Base-by-base conservation (phyloP, 2,329 filamentous ascomycete species). In the Colletotrichum falcatum region DNA sequence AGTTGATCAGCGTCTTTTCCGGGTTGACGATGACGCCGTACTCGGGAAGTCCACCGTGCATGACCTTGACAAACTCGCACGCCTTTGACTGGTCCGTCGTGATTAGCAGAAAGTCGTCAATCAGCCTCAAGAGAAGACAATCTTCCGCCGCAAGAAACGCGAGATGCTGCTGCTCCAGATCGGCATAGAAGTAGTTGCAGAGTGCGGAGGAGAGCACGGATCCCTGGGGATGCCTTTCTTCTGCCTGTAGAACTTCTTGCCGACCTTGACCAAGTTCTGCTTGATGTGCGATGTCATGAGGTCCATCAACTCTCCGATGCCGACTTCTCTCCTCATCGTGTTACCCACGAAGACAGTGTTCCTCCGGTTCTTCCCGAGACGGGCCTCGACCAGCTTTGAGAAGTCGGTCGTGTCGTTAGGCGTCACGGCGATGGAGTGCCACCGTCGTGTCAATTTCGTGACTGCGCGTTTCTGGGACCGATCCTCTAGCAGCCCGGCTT, bases 141-240 rank as follows among this genome's bases (percentile, higher is more conserved):
- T 91, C 83, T 6, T 81, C 77, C 0, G 81, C 76, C 20, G 84
- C 75, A 2, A 96, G 81, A 77, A 98, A 98, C 0, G 77, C 78
- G 2, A 98, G 83, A 18, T 91, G 83, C 33, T 90, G 85, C 8
- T 81, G 81, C 79, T 99, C 96, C 1, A 98, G 87, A 72, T 96
- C 90, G 7, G 93, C 95, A 78, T 99, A 99, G 80, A 98, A 98
- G 81, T 97, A 95, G 81, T 94, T 98, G 84, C 96, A 98, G 6
- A 99, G 85, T 49, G 94, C 85, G 53, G 92, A 93, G 0, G 95
- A 98, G 6, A 99, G 79, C 1, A 98, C 88, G 0, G 95, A 98
- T 9, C 96, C 96, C 79, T 99, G 96, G 0, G 95, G 48, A 99
- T 98, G 18, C 96, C 96, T 28, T 87, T 84, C 79, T 91, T 95